Evolutionary conservation across 306 rosid species (phyloP).

Genomic region (Dalbergia cochinchinensis): DNA sequence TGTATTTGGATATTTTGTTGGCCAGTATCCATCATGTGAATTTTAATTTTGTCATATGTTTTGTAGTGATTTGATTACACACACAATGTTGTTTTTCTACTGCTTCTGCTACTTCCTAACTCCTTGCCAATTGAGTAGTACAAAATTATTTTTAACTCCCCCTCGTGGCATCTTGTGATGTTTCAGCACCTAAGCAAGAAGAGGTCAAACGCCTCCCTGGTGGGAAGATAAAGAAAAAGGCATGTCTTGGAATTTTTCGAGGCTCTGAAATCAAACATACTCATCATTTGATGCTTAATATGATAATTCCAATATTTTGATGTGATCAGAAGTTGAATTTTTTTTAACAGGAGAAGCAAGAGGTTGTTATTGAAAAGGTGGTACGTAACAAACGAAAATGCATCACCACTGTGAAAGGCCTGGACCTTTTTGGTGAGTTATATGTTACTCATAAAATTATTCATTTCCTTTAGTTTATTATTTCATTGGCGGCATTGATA

Average conservation of each 20-base stretch:
- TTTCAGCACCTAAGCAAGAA: conserved; percentile 78
- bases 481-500: neutral
- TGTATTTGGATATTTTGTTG: conserved; percentile 31
- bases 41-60: conserved; percentile 14
- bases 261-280: neutral
- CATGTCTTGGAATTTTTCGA: conserved; percentile 28
- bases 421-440: conserved; percentile 90
- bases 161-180: conserved; percentile 27
- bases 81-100: neutral
- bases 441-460: conserved; percentile 8
- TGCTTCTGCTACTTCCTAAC: neutral
- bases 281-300: conserved; percentile 7
- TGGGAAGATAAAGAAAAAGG: conserved; percentile 98
- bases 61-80: neutral
- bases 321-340: conserved; percentile 27
- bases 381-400: conserved; percentile 92
- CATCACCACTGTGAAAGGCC: conserved; percentile 95
- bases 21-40: neutral
- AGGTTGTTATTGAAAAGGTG: conserved; percentile 90
- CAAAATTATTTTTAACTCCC: neutral
- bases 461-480: conserved; percentile 13
- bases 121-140: conserved; percentile 26
- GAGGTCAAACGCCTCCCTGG: conserved; percentile 98
- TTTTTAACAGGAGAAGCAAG: conserved; percentile 83
- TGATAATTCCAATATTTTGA: conserved; percentile 7